These are phyloP conservation scores for Nicotiana undulata DNA, from an alignment of 257 asterid genomes.

Conservation along the genomic window DNA sequence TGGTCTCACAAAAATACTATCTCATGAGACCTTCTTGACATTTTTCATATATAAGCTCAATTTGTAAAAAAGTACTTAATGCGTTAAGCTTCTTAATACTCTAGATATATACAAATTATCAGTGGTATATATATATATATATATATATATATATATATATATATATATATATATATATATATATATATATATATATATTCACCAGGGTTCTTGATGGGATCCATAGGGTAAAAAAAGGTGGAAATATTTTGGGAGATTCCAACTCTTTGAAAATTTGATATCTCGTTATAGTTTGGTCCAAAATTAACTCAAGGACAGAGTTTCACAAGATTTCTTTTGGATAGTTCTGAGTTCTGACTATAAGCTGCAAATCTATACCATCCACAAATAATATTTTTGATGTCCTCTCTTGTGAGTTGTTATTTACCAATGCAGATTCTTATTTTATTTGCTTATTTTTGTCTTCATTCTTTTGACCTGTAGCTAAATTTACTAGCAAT, in stretches of 20 bases:
- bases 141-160: neutral
- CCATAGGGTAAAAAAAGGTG: too few relatives aligned
- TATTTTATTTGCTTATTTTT: neutral
- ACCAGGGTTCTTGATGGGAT: too few relatives aligned
- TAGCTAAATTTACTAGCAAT: neutral
- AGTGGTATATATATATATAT: neutral
- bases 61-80: too few relatives aligned
- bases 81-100: neutral
- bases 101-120: neutral
- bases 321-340: slow-evolving; percentile 2
- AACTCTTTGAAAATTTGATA: neutral
- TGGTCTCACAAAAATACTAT: slow-evolving; percentile 50
- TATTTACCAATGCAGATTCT: neutral
- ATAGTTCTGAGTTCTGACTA: neutral
- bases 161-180: too few relatives aligned
- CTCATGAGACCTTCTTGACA: slow-evolving; percentile 44
- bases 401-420: neutral
- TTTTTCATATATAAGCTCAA: too few relatives aligned
- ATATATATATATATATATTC: too few relatives aligned
- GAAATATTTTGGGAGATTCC: neutral
- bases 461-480: neutral
- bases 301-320: neutral
- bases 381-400: neutral
- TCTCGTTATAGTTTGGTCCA: neutral
- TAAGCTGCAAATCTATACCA: neutral